phyloP scores from a whole-genome alignment of 768 basidiomycete genomes.

The Naganishia kalamii region DNA sequence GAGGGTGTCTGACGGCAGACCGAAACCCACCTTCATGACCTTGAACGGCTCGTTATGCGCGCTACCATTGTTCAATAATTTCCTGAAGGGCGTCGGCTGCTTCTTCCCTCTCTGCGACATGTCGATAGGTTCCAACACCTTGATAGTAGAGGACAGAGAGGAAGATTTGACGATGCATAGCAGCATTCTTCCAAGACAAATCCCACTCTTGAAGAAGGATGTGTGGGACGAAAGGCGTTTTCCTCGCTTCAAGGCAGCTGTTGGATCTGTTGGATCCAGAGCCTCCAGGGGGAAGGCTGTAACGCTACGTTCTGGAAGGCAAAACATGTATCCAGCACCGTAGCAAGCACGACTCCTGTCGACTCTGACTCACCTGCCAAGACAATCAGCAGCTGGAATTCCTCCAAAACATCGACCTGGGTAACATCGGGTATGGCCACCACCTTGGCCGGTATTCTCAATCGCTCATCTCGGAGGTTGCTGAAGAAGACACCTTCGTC shows the following conservation, averaged over 20 bases:
- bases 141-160: slow-evolving; percentile 92
- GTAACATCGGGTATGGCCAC: slow-evolving; percentile 79
- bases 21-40: slow-evolving; percentile 67
- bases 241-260: slow-evolving; percentile 82
- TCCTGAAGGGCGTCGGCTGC: slow-evolving; percentile 64
- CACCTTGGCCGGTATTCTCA: slow-evolving; percentile 76
- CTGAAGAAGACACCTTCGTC: slow-evolving; percentile 95
- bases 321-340: not conserved
- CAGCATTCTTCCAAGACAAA: slow-evolving; percentile 80
- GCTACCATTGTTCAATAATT: slow-evolving; percentile 75
- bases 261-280: slow-evolving; percentile 79
- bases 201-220: slow-evolving; percentile 93
- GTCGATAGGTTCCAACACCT: slow-evolving; percentile 92
- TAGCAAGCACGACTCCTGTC: not conserved
- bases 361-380: slow-evolving; percentile 68
- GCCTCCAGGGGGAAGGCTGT: slow-evolving; percentile 93
- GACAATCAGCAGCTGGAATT: slow-evolving; percentile 91
- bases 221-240: slow-evolving; percentile 94
- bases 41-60: slow-evolving; percentile 74
- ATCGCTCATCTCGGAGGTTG: slow-evolving; percentile 67
- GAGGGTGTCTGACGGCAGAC: not conserved
- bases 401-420: slow-evolving; percentile 93
- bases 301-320: slow-evolving; percentile 73
- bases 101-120: slow-evolving; percentile 57
- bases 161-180: slow-evolving; percentile 97